Base-by-base conservation (phyloP, 2,329 filamentous ascomycete species). In the Gaeumannomyces sp. region DNA sequence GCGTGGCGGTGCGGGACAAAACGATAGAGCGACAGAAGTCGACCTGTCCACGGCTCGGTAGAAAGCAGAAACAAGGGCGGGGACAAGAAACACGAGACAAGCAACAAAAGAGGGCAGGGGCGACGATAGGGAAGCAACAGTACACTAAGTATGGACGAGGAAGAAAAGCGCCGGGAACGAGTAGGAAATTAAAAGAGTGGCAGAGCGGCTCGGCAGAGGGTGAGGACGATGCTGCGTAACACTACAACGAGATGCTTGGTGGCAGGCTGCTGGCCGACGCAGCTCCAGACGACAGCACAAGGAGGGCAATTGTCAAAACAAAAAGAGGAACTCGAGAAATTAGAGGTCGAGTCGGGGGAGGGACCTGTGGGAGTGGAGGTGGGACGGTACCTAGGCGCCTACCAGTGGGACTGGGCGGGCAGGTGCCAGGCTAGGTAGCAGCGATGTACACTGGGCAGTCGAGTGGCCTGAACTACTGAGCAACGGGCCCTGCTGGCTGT, bases 91-190 rank as follows among this genome's bases (percentile, higher is more conserved):
- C 56, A 59, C 45, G 19, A 11, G 16, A 38, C 33, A 58, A 61
- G 50, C 33, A 59, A 50, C 59, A 56, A 60, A 53, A 25, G 38
- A 35, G 35, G 50, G 61, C 28, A 35, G 35, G 59, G 33, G 16
- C 22, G 29, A 59, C 11, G 45, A 53, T 11, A 19, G 45, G 45
- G 22, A 53, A n/a, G 2, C 4, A 25, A 25, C 45, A 53, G 8
- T 7, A 50, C 25, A 6, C 7, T 5, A 53, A 22, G 45, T 8
- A 50, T 5, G 33, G 38, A 6, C 38, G 27, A 58, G 22, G n/a
- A 35, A 10, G 28, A 31, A 35, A 64, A 29, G 11, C 33, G 38
- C 56, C n/a, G 35, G 29, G 27, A 31, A 58, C 29, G 8, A 59
- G 28, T 8, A 22, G 27, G 33, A 25, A 27, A 13, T 8, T 50